These are phyloP conservation scores for Antrodiella citrinella DNA, from an alignment of 768 basidiomycete genomes.

Conservation along the genomic window DNA sequence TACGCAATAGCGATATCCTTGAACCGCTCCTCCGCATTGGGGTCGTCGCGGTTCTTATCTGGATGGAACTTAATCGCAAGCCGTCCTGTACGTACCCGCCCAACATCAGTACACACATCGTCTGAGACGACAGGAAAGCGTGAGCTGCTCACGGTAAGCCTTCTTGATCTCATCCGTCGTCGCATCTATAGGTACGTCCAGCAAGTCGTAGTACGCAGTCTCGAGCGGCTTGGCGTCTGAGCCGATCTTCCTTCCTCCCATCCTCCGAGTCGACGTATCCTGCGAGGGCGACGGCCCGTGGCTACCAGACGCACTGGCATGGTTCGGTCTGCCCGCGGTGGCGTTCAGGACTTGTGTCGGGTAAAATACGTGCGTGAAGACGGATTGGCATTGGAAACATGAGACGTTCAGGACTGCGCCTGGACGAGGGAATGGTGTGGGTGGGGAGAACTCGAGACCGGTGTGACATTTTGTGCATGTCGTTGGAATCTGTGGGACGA, in stretches of 20 bases:
- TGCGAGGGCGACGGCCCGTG: conserved; percentile 10
- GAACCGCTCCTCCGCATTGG: conserved; percentile 79
- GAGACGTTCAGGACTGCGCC: conserved; percentile 55
- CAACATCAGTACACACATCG: background rate
- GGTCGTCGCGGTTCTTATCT: conserved; percentile 88
- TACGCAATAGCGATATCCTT: conserved; percentile 88
- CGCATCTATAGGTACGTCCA: conserved; percentile 69
- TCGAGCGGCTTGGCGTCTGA: conserved; percentile 85
- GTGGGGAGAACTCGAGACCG: conserved; percentile 62
- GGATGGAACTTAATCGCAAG: conserved; percentile 89
- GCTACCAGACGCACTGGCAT: background rate
- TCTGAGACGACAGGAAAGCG: background rate
- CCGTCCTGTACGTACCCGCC: conserved; percentile 37
- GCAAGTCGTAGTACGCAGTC: conserved; percentile 84
- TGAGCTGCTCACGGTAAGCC: conserved; percentile 61
- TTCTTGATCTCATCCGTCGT: conserved; percentile 85
- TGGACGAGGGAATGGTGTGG: conserved; percentile 44
- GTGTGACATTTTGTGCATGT: conserved; percentile 49
- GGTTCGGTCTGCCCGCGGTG: conserved; percentile 5
- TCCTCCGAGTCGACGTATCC: conserved; percentile 23
- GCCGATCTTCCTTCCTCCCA: conserved; percentile 72
- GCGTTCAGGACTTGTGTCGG: conserved; percentile 43
- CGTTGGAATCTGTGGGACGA: conserved; percentile 59
- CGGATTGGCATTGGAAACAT: conserved; percentile 59
- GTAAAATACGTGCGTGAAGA: conserved; percentile 62